These are phyloP conservation scores for Xylariaceae sp. DNA, from an alignment of 2,329 filamentous ascomycete genomes.

Conservation along the genomic window DNA sequence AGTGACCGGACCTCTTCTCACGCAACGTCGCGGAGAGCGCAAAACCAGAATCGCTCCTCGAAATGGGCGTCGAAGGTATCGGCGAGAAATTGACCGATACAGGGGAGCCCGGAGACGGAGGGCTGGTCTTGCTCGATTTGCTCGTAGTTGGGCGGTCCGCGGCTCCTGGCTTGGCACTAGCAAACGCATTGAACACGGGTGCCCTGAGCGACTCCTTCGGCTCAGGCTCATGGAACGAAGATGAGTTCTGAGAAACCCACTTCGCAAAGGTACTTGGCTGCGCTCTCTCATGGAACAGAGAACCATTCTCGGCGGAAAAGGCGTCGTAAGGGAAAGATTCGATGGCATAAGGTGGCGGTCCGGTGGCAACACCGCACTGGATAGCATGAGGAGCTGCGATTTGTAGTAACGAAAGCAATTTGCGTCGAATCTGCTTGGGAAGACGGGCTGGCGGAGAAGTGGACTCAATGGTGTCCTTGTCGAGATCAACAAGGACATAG, in stretches of 20 bases:
- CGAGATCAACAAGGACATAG: conserved; percentile 89
- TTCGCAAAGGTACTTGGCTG: conserved; percentile 70
- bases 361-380: conserved; percentile 78
- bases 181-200: conserved; percentile 86
- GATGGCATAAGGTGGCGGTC: conserved; percentile 85
- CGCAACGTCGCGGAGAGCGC: conserved; percentile 78
- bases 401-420: conserved; percentile 82
- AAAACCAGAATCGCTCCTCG: conserved; percentile 86
- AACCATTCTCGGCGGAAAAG: conserved; percentile 80
- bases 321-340: conserved; percentile 89
- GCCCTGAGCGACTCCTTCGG: conserved; percentile 47
- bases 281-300: conserved; percentile 70
- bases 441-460: conserved; percentile 71
- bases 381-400: conserved; percentile 84
- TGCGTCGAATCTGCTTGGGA: conserved; percentile 83
- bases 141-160: conserved; percentile 75
- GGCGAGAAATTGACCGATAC: conserved; percentile 72
- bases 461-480: conserved; percentile 84
- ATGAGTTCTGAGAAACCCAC: conserved; percentile 84
- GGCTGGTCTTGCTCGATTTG: conserved; percentile 57
- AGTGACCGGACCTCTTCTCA: conserved; percentile 92
- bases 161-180: conserved; percentile 65
- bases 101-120: conserved; percentile 65
- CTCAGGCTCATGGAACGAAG: conserved; percentile 70
- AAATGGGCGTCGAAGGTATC: conserved; percentile 71